phyloP scores from a whole-genome alignment of 129 eudicot species.

The Chrysanthemum makinoi region DNA sequence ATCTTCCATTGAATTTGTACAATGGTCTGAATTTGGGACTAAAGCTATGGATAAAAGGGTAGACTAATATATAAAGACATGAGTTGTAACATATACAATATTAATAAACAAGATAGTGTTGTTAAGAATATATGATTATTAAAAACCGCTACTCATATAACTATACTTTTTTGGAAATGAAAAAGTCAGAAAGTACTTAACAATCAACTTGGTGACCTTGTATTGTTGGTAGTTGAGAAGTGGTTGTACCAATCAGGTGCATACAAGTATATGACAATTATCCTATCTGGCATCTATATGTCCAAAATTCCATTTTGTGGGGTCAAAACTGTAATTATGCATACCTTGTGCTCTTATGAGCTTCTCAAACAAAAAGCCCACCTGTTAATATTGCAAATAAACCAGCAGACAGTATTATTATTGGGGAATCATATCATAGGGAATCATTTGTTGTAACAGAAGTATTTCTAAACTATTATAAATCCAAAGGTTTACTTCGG shows the following conservation, averaged over 20 bases:
- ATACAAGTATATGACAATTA: slow-evolving; percentile 27
- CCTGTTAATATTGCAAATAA: slow-evolving; percentile 29
- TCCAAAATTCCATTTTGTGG: slow-evolving; percentile 28
- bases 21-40: too few species aligned
- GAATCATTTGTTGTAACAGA: slow-evolving; percentile 1
- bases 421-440: slow-evolving; percentile 26
- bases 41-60: not conserved
- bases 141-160: slow-evolving; percentile 33
- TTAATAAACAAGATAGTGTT: slow-evolving; percentile 26
- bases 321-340: slow-evolving; percentile 29
- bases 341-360: slow-evolving; percentile 26
- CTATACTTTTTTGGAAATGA: slow-evolving; percentile 5
- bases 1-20: too few species aligned
- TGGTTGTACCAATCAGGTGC: slow-evolving; percentile 56
- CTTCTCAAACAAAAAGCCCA: slow-evolving; percentile 17
- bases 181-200: slow-evolving; percentile 21
- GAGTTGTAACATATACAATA: slow-evolving; percentile 44
- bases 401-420: slow-evolving; percentile 30
- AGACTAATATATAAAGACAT: slow-evolving; percentile 8
- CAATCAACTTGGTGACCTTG: slow-evolving; percentile 28
- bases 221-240: slow-evolving; percentile 49
- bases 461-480: not conserved
- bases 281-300: slow-evolving; percentile 35
- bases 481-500: slow-evolving; percentile 21
- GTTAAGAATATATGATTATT: slow-evolving; percentile 27